These are phyloP conservation scores for Penicillium longicatenatum DNA, from an alignment of 495 filamentous ascomycete genomes.

Conservation along the genomic window DNA sequence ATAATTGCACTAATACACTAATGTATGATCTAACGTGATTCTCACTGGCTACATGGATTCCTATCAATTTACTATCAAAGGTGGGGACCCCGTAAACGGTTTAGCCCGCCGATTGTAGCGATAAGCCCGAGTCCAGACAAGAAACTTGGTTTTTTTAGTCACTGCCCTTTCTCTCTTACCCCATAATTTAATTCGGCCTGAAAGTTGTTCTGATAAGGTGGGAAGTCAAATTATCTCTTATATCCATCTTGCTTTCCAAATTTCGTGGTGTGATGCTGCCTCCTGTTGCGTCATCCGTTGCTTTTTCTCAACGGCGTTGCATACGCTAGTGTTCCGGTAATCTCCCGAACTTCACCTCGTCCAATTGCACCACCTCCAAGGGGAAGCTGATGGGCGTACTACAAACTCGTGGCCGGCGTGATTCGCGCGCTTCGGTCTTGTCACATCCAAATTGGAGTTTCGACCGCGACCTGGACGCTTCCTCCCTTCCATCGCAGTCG, in stretches of 20 bases:
- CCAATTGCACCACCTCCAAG: constrained; percentile 9
- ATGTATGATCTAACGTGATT: neutral
- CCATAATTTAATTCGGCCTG: neutral
- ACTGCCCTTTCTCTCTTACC: neutral
- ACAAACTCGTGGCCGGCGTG: constrained; percentile 38
- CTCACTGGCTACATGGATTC: neutral
- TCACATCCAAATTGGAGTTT: constrained; percentile 28
- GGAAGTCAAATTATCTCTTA: neutral
- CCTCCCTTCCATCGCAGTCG: constrained; percentile 24
- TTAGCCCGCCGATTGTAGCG: neutral
- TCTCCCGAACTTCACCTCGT: constrained; percentile 15
- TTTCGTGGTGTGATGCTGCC: neutral
- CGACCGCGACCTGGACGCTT: constrained; percentile 22
- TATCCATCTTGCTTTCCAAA: neutral
- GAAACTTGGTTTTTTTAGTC: constrained; percentile 1
- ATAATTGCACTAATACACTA: neutral
- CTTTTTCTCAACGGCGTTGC: constrained; percentile 22
- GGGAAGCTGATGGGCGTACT: constrained; percentile 36
- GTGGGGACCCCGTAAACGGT: neutral
- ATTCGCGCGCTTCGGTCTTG: constrained; percentile 36
- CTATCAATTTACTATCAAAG: neutral
- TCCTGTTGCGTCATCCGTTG: constrained; percentile 26
- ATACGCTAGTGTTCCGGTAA: constrained; percentile 26
- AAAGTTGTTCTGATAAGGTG: neutral
- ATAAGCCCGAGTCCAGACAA: neutral